These are phyloP conservation scores for Tylopilus orsonianus DNA, from an alignment of 1,284 basidiomycete genomes.

Conservation along the genomic window DNA sequence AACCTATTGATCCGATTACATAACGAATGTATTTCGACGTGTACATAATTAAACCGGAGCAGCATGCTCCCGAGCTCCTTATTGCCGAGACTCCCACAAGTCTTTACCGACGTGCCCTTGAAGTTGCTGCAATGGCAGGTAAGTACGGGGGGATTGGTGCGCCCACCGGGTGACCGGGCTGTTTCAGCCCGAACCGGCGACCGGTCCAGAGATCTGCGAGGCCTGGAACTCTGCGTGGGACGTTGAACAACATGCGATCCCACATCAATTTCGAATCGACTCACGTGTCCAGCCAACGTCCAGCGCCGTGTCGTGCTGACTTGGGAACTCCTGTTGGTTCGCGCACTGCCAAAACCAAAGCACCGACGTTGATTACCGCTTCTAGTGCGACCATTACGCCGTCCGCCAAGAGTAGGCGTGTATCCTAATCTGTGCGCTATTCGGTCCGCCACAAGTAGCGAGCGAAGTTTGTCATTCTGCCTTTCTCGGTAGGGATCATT, in stretches of 20 bases:
- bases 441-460: constrained; percentile 22
- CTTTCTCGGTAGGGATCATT: constrained; percentile 17
- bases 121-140: too few species aligned
- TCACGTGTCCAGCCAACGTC: not conserved
- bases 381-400: constrained; percentile 7
- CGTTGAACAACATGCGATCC: not conserved
- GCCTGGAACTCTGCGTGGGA: not conserved
- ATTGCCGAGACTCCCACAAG: not conserved
- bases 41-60: too few species aligned
- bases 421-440: constrained; percentile 14
- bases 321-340: not conserved
- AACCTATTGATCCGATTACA: not conserved
- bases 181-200: not conserved
- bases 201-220: not conserved
- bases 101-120: too few species aligned
- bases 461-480: constrained; percentile 10
- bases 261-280: not conserved
- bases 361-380: not conserved
- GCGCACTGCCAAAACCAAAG: not conserved
- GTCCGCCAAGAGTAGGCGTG: not conserved
- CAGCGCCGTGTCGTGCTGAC: not conserved
- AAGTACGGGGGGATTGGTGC: too few species aligned
- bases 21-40: not conserved
- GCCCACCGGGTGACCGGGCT: too few species aligned
- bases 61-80: not conserved